Base-by-base conservation (phyloP, 2,329 filamentous ascomycete genomes). In the Penicillium aurantiogriseum region DNA sequence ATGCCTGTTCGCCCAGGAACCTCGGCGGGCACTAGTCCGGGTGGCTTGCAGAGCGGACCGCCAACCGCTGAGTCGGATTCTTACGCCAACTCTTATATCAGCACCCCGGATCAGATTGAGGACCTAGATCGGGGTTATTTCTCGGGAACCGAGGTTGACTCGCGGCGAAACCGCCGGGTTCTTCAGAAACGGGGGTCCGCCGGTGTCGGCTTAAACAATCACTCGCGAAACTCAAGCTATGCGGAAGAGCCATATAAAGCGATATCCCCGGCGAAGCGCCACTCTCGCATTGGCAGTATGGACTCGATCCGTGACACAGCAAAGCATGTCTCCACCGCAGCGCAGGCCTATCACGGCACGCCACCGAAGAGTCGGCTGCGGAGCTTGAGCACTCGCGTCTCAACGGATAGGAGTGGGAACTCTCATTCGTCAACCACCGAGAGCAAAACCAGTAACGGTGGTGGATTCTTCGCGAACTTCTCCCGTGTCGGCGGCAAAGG, bases 121-220 rank as follows among this genome's bases (percentile, higher is more conserved):
- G 90, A 95, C 59, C 74, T 91, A 17, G 94, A 97, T 68, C 85
- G 91, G 36, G 93, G 92, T 25, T 97, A 97, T 74, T 96, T 97
- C 70, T 97, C 93, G 8, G 91, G 92, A 3, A 89, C 89, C 17
- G 93, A 97, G 68, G 80, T 87, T 11, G 92, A 97, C 62, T 84
- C 84, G 43, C 85, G 88, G 57, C 86, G 85, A 66, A 76, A 72
- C 50, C 85, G 90, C 45, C 95, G 91, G 70, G 81, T 94, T 46
- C 79, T 97, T 63, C 91, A 90, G 74, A 95, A 94, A 77, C 87
- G 90, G 36, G 72, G 73, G 42, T 76, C 75, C 60, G 75, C 62
- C 5, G 63, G 65, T 44, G 69, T 70, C 35, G 75, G 72, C 46
- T 59, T 78, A 38, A 79, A 33, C 40, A 45, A 76, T 60, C 85